These are phyloP conservation scores for Triticum monococcum DNA, from an alignment of 176 grass and related monocot species.

Conservation along the genomic window DNA sequence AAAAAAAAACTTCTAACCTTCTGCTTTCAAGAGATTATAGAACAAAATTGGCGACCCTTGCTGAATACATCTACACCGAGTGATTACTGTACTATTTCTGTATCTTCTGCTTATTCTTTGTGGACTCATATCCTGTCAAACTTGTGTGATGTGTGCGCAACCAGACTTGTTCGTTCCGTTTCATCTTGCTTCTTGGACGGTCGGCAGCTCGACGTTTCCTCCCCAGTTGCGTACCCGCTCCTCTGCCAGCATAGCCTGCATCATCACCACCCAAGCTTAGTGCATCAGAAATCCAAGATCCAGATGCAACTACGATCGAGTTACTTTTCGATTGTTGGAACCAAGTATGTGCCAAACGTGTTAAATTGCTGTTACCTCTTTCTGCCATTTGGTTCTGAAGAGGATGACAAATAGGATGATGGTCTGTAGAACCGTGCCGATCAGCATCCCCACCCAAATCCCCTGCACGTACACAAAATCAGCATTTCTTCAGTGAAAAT, in stretches of 20 bases:
- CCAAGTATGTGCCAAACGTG: too few species aligned
- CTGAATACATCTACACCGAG: not conserved
- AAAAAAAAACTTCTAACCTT: not conserved
- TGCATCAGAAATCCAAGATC: not conserved
- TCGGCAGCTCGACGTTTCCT: slow-evolving; percentile 46
- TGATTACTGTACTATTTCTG: not conserved
- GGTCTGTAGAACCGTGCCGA: slow-evolving; percentile 60
- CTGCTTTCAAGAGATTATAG: too few species aligned
- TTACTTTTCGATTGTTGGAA: too few species aligned
- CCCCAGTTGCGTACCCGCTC: slow-evolving; percentile 58
- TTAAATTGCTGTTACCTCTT: slow-evolving; percentile 40
- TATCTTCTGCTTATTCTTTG: not conserved
- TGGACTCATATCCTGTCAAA: not conserved
- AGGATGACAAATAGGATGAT: slow-evolving; percentile 47
- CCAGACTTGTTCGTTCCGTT: not conserved
- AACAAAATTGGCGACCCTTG: not conserved
- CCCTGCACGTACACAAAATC: slow-evolving; percentile 37
- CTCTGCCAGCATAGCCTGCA: slow-evolving; percentile 56
- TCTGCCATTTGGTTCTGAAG: slow-evolving; percentile 68
- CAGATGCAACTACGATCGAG: not conserved
- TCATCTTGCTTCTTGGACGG: not conserved
- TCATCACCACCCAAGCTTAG: not conserved
- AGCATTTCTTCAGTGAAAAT: not conserved
- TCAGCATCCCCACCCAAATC: slow-evolving; percentile 68
- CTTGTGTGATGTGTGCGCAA: not conserved